These are phyloP conservation scores for Chaetomium sp. DNA, from an alignment of 2,329 filamentous ascomycete species.

Conservation along the genomic window DNA sequence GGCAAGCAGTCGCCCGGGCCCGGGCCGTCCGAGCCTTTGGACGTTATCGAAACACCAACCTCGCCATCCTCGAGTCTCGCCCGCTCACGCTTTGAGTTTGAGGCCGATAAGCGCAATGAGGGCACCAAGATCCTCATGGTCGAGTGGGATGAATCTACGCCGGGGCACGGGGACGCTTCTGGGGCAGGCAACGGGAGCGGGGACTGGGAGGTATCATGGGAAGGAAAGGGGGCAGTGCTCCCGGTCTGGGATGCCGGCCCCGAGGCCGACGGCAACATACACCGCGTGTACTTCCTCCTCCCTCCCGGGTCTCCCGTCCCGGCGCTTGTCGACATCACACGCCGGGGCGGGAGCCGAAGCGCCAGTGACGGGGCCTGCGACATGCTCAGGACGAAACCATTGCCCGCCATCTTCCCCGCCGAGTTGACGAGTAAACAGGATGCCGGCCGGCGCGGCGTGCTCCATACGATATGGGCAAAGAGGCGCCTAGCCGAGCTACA, in stretches of 20 bases:
- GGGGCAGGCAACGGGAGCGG: conserved; percentile 47
- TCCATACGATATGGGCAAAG: conserved; percentile 91
- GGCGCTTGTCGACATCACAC: conserved; percentile 67
- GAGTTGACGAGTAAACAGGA: conserved; percentile 69
- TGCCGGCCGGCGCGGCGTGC: conserved; percentile 73
- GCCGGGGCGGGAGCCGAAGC: conserved; percentile 34
- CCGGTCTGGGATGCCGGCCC: conserved; percentile 60
- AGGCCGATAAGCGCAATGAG: conserved; percentile 72
- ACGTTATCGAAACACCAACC: conserved; percentile 46
- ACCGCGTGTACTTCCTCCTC: conserved; percentile 76
- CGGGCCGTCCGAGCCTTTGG: conserved; percentile 29
- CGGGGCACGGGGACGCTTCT: conserved; percentile 45
- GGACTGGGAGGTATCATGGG: conserved; percentile 79
- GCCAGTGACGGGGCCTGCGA: conserved; percentile 39
- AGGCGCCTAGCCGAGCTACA: conserved; percentile 74
- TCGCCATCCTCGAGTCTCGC: conserved; percentile 53
- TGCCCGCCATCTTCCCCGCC: conserved; percentile 84
- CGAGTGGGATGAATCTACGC: conserved; percentile 68
- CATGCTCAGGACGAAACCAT: conserved; percentile 69
- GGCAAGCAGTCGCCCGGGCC: conserved; percentile 18
- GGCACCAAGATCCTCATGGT: conserved; percentile 93
- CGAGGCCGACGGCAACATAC: conserved; percentile 43
- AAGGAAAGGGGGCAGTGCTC: conserved; percentile 73
- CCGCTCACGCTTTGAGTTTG: conserved; percentile 86
- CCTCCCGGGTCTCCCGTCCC: conserved; percentile 73